Evolutionary conservation across 768 basidiomycete species (phyloP), one percentile per base, ranked within the genome.

Genomic region (Pleurotus salmoneostramineus): DNA sequence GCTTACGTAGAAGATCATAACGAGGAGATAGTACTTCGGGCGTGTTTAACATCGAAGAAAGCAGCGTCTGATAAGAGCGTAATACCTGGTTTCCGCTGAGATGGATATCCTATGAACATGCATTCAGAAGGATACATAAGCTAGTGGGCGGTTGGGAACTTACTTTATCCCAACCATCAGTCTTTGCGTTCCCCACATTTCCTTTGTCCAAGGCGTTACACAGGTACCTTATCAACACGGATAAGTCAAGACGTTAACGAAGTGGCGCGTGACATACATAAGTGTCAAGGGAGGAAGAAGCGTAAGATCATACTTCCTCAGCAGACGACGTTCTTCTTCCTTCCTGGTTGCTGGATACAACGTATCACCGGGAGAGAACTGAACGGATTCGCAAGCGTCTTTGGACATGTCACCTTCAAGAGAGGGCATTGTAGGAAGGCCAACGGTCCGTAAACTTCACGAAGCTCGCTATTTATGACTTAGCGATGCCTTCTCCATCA

Each of bases 171-270:
- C 80, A 79, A 5, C 76, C 74, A 54, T 72, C 79, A 2, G 81
- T 81, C 59, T 83, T 79, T 4, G 81, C 81, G 63, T 83, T 83
- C 5, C 74, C 76, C 1, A 81, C 73, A 57, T 80, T 81, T 3
- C 79, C 77, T 65, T 80, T 80, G 61, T 79, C 78, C 32, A 78
- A 63, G 0, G 77, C 78, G 64, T 81, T 81, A 58, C 74, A 77
- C 8, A 81, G 67, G 60, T 81, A 80, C 77, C 77, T 78, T 27
- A 27, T 27, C 21, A 27, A 27, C 21, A 27, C 3, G 21, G 21
- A 27, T 27, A 27, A 27, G 21, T 27, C 21, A 27, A 27, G 21
- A 27, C 21, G 21, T 27, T 27, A 27, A 27, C 21, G 21, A 27
- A 3, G 21, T 27, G 21, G 21, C 21, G 21, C 21, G 21, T 27